phyloP scores from a whole-genome alignment of 177 flowering plant species.

The Vitis hybrid region DNA sequence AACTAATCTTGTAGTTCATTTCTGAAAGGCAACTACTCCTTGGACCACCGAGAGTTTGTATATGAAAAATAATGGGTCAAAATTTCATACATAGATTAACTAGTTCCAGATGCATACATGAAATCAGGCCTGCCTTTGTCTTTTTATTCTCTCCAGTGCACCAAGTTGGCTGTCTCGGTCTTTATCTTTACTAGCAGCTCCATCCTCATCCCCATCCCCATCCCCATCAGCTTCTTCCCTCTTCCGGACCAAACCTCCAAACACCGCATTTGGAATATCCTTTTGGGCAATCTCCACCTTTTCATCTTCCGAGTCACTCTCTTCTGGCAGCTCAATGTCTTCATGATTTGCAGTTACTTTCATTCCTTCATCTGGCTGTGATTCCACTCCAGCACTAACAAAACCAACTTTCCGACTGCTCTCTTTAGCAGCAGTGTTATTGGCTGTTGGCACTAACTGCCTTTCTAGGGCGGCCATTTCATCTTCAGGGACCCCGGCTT shows the following conservation, averaged over 20 bases:
- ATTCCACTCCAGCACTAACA: slow-evolving; percentile 92
- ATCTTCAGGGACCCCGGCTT: slow-evolving; percentile 83
- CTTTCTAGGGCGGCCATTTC: slow-evolving; percentile 95
- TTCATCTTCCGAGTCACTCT: slow-evolving; percentile 65
- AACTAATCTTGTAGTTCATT: not conserved
- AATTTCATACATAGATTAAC: not conserved
- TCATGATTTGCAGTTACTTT: slow-evolving; percentile 52
- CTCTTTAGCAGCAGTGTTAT: slow-evolving; percentile 34
- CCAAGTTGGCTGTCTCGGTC: slow-evolving; percentile 51
- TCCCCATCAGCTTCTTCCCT: slow-evolving; percentile 37
- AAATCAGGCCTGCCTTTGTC: slow-evolving; percentile 22
- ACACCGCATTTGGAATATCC: slow-evolving; percentile 82
- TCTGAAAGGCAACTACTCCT: not conserved
- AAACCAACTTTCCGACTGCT: slow-evolving; percentile 58
- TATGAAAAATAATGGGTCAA: not conserved
- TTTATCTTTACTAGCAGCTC: slow-evolving; percentile 18
- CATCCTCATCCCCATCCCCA: slow-evolving; percentile 17
- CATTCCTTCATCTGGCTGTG: slow-evolving; percentile 43
- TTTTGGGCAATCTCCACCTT: slow-evolving; percentile 74
- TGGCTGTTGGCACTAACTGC: slow-evolving; percentile 56
- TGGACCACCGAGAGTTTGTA: not conserved
- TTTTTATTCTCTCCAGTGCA: slow-evolving; percentile 66
- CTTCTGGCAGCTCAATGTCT: slow-evolving; percentile 87
- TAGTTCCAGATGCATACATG: not conserved
- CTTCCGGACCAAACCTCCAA: slow-evolving; percentile 69